Evolutionary conservation across 192 early-diverging fungal species (phyloP).

Genomic region (Mortierella hygrophila): DNA sequence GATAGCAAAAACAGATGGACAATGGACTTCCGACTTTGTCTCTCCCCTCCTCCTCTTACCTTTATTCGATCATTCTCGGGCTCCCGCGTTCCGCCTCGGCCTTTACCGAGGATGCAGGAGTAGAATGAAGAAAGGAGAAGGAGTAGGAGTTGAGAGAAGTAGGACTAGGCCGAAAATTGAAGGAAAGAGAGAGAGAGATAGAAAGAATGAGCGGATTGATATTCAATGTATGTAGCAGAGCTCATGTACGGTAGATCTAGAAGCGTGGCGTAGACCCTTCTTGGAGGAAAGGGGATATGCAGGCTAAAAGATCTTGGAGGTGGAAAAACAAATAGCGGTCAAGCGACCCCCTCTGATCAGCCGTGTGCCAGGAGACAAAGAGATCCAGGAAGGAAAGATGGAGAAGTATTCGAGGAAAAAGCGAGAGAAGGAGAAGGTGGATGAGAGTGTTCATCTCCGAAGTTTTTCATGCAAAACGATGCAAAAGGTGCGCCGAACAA

Average conservation of each 20-base stretch:
- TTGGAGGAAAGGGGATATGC: neutral
- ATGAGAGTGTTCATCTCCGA: neutral
- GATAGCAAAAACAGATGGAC: neutral
- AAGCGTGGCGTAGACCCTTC: neutral
- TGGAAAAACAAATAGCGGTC: neutral
- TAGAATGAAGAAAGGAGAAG: neutral
- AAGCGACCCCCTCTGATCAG: too few relatives aligned
- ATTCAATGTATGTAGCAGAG: neutral
- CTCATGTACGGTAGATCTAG: constrained; percentile 8
- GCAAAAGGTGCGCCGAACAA: neutral
- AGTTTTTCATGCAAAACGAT: neutral
- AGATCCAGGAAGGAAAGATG: neutral
- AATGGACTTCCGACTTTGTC: neutral
- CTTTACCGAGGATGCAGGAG: constrained; percentile 3
- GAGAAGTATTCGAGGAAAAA: neutral
- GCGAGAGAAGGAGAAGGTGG: too few relatives aligned
- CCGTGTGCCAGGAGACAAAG: too few relatives aligned
- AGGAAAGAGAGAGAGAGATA: neutral
- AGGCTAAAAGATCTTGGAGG: neutral
- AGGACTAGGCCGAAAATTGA: neutral
- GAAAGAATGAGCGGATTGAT: neutral
- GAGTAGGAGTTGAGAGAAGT: neutral
- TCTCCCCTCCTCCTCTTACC: neutral
- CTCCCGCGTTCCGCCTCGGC: neutral
- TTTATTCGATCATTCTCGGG: neutral